Conservation (phyloP, 495 filamentous ascomycete species). For the Neurospora sp. region DNA sequence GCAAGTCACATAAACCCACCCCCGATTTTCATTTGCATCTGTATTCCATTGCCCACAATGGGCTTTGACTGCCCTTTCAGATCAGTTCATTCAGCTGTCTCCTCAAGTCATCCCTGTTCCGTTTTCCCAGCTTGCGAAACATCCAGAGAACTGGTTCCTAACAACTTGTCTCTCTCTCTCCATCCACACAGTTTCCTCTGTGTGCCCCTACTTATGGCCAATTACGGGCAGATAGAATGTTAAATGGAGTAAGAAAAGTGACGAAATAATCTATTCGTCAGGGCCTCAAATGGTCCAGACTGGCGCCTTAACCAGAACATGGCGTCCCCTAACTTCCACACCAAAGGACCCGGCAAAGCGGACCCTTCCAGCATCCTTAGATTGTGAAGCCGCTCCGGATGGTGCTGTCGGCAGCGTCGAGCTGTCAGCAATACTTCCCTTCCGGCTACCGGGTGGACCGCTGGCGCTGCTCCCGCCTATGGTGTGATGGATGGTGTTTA, state of each 20-base stretch:
- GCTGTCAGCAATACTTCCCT: conserved; percentile 25
- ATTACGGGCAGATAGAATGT: not conserved
- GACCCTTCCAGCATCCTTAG: conserved; percentile 45
- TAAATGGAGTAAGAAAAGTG: not conserved
- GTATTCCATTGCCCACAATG: not conserved
- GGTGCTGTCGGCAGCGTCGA: conserved; percentile 28
- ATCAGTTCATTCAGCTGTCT: not conserved
- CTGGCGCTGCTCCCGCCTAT: conserved; percentile 15
- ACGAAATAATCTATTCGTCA: not conserved
- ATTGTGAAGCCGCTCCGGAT: conserved; percentile 16
- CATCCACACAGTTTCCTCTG: not conserved
- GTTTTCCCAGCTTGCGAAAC: not conserved
- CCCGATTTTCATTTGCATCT: not conserved
- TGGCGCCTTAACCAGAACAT: conserved; percentile 79
- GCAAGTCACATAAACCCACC: not conserved
- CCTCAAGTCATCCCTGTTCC: not conserved
- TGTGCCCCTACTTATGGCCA: not conserved
- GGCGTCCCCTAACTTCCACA: conserved; percentile 74
- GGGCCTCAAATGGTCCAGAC: conserved; percentile 55
- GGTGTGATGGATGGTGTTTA: conserved; percentile 16
- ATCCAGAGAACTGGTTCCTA: not conserved
- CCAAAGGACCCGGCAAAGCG: conserved; percentile 78
- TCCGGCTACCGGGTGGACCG: conserved; percentile 20
- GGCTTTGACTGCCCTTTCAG: not conserved
- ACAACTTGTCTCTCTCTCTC: not conserved